Base-by-base conservation (phyloP, 202 grass and related monocot genomes). In the Eragrostis tef region DNA sequence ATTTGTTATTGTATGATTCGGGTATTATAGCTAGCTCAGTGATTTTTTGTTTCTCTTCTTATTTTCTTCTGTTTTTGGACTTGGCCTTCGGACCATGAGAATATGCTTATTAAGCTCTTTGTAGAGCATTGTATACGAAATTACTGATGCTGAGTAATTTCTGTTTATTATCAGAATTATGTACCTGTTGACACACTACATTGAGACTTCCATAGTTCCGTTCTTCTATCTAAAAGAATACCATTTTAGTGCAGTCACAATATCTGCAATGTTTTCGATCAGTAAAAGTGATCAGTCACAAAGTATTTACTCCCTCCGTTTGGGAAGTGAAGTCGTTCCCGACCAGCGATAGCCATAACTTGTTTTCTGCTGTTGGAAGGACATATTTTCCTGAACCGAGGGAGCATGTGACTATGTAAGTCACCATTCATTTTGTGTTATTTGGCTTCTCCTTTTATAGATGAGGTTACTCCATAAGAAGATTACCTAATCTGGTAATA, bases 21-120 rank as follows among this genome's bases (percentile, higher is more conserved):
- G 73, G 77, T 85, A 87, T 54, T 68, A 81, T 87, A 84, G 81
- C 72, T 84, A 85, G 77, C 67, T 74, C 77, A 73, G 65, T 88
- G 56, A 77, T 65, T 81, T 31, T 66, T 81, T 73, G 15, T 85
- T 34, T 29, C 10, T 21, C 0, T 27, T 51, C 69, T 45, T 45
- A 7, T 53, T 15, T 72, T 71, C 11, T 68, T 3, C 6, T 39
- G 34, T 8, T 76, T 64, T 68, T 39, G n/a, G 17, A 20, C 71
- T 87, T 71, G 58, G 65, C 81, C 41, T 49, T 67, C 52, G 31
- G 47, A 69, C 75, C 71, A 76, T 24, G 42, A 74, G 22, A 29
- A 63, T 79, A 52, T 72, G 68, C 47, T 68, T 84, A 83, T 79
- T 3, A 57, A 68, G 70, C 64, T 67, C 43, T 27, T 73, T 81